Percentiles rank a stretch among this genome's conserved stretches.
Evolutionary conservation across 805 yeast genomes (phyloP).

Genomic region (Saccharomycopsis olivae): DNA sequence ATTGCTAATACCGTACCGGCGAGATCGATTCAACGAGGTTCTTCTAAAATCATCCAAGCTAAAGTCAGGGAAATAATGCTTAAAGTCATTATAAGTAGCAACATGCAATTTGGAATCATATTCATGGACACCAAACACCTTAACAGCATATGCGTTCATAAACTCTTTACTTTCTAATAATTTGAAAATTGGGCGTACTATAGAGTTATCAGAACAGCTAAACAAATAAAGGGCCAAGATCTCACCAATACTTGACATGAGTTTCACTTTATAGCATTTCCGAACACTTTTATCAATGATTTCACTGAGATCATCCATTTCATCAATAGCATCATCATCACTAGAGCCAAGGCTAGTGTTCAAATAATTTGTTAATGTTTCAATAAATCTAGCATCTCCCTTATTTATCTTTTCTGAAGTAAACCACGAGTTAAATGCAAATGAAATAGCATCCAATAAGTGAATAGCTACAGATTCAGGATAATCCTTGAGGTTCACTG

Average conservation of each 20-base stretch:
- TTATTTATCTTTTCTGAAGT: slow-evolving; percentile 42
- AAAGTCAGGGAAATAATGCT: slow-evolving; percentile 6
- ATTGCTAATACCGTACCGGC: slow-evolving; percentile 40
- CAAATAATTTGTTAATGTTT: slow-evolving; percentile 23
- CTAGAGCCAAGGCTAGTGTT: slow-evolving; percentile 16
- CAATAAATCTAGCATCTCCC: slow-evolving; percentile 32
- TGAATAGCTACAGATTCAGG: slow-evolving; percentile 59
- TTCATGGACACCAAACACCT: slow-evolving; percentile 34
- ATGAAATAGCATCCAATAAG: slow-evolving; percentile 60
- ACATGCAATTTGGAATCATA: slow-evolving; percentile 22
- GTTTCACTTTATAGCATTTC: slow-evolving; percentile 42
- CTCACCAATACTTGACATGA: slow-evolving; percentile 62
- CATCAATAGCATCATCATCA: too few relatives aligned
- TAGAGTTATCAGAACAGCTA: slow-evolving; percentile 37
- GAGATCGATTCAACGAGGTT: slow-evolving; percentile 33
- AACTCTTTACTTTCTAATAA: slow-evolving; percentile 32
- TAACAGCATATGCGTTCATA: slow-evolving; percentile 21
- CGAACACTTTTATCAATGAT: slow-evolving; percentile 22
- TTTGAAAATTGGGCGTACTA: slow-evolving; percentile 32
- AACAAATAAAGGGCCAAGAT: slow-evolving; percentile 63
- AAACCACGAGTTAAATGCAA: slow-evolving; percentile 73
- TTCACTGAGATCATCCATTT: slow-evolving; percentile 9
- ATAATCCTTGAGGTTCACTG: slow-evolving; percentile 38
- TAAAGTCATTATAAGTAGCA: slow-evolving; percentile 7
- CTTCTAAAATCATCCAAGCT: slow-evolving; percentile 21